These are phyloP conservation scores for Fraxinus dipetala DNA, from an alignment of 305 asterid species.

Conservation along the genomic window DNA sequence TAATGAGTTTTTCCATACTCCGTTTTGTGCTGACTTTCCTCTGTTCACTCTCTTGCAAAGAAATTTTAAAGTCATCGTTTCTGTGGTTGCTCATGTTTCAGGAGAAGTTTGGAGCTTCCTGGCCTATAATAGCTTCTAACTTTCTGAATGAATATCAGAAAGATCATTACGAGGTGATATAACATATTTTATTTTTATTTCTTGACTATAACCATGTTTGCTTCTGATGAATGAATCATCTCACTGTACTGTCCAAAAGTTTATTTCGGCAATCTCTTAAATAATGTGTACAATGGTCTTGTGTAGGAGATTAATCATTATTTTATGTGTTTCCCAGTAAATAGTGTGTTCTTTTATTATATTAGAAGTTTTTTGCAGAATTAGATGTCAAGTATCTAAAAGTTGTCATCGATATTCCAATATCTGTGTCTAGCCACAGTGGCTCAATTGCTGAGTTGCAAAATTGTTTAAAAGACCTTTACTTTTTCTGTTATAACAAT, in stretches of 20 bases:
- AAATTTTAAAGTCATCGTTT: not conserved
- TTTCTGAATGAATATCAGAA: constrained; percentile 72
- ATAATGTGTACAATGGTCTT: not conserved
- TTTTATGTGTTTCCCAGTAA: not conserved
- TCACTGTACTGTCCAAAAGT: not conserved
- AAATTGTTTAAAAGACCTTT: not conserved
- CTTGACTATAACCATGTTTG: constrained; percentile 5
- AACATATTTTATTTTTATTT: not conserved
- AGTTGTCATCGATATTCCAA: not conserved
- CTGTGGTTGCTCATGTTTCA: constrained; percentile 31
- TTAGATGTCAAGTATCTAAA: constrained; percentile 2
- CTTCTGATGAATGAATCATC: not conserved
- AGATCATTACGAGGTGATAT: constrained; percentile 70
- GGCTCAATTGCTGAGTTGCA: not conserved
- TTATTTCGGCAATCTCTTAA: not conserved
- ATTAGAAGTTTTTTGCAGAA: not conserved
- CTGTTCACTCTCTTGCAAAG: not conserved
- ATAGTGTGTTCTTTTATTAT: not conserved
- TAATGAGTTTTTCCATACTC: constrained; percentile 18
- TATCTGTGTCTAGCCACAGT: not conserved
- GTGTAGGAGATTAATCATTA: constrained; percentile 2
- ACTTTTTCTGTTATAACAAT: not conserved
- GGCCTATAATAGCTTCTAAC: constrained; percentile 73
- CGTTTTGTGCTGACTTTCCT: not conserved
- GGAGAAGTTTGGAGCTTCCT: constrained; percentile 85